These are phyloP conservation scores for Hypomontagnella monticulosa DNA, from an alignment of 495 filamentous ascomycete genomes.

Conservation along the genomic window DNA sequence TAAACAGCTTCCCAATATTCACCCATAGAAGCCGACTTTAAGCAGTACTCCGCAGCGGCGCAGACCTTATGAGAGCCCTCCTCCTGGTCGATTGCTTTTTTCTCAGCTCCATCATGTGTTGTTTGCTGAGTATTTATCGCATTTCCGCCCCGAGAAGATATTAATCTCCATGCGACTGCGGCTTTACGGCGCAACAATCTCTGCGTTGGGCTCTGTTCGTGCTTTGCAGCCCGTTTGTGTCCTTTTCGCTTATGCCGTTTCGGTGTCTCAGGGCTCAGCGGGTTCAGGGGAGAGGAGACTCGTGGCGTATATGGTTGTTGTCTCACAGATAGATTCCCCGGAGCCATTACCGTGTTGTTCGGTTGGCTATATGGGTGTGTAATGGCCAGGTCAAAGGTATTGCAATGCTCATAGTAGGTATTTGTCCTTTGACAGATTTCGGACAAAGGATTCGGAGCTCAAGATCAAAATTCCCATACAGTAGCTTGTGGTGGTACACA, in stretches of 20 bases:
- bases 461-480: not conserved
- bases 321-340: slow-evolving; percentile 16
- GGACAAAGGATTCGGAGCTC: too few relatives aligned
- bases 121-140: not conserved
- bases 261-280: slow-evolving; percentile 16
- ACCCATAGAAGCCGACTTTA: not conserved
- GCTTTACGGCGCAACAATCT: slow-evolving; percentile 49
- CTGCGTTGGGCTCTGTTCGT: slow-evolving; percentile 44
- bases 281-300: slow-evolving; percentile 34
- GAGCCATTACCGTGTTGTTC: slow-evolving; percentile 17
- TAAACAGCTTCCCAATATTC: slow-evolving; percentile 1
- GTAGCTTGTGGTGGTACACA: slow-evolving; percentile 1
- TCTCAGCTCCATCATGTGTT: not conserved
- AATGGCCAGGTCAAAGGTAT: not conserved
- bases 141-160: slow-evolving; percentile 11
- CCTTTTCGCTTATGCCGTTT: slow-evolving; percentile 11
- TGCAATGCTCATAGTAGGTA: not conserved
- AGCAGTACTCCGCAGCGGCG: not conserved
- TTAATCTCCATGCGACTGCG: slow-evolving; percentile 39
- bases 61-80: not conserved
- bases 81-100: not conserved
- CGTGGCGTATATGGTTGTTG: slow-evolving; percentile 19
- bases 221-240: slow-evolving; percentile 4
- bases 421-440: slow-evolving; percentile 2
- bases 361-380: not conserved